Evolutionary conservation across 345 rosid species (phyloP).

Genomic region (Eucalyptus sideroxylon): DNA sequence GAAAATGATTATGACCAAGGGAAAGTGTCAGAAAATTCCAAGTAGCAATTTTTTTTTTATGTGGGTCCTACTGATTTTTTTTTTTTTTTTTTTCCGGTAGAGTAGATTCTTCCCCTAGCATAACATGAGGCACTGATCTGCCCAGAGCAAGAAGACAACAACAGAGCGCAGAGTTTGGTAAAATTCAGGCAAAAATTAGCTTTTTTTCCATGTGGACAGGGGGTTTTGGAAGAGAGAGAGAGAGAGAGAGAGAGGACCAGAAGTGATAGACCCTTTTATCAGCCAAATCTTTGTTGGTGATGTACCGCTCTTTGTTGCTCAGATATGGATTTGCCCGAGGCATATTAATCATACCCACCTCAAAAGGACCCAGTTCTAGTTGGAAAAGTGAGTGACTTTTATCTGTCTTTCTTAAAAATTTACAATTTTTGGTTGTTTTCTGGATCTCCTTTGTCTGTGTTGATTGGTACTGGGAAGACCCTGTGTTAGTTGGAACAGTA

Average conservation of each 20-base stretch:
- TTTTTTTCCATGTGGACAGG: background rate
- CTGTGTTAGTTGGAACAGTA: background rate
- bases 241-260: background rate
- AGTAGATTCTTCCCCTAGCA: background rate
- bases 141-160: background rate
- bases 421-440: background rate
- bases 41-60: background rate
- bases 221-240: background rate
- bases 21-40: background rate
- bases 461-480: background rate
- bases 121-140: background rate
- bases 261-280: background rate
- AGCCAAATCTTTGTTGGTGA: background rate
- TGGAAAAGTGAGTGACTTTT: constrained; percentile 25
- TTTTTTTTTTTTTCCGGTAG: background rate
- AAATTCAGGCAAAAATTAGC: background rate
- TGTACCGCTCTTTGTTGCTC: background rate
- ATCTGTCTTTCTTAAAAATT: background rate
- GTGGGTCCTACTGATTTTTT: background rate
- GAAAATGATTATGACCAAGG: background rate
- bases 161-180: background rate
- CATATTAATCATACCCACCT: background rate
- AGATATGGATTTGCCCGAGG: background rate
- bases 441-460: background rate
- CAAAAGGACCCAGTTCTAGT: background rate